Base-by-base conservation (phyloP, 108 stramenopile genomes). In the Aurantiochytrium sp. region DNA sequence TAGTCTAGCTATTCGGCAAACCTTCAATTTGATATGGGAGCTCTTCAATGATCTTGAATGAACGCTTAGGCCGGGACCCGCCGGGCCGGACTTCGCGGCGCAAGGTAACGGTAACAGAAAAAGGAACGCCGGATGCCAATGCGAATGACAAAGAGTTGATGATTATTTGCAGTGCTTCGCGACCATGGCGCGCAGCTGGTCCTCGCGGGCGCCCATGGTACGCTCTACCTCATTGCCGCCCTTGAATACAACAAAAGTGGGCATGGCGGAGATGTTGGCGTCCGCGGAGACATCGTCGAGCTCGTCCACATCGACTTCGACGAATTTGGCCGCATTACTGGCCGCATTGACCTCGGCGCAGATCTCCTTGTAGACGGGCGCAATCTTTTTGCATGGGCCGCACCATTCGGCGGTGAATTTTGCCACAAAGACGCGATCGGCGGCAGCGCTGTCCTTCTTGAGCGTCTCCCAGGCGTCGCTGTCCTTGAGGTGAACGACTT, bases 331-430 rank as follows among this genome's bases (percentile, higher is more conserved):
- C 10, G 86, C 92, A 52, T 93, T 69, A 55, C 89, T 69, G 24
- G 21, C 73, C 6, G 73, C 73, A 24, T 81, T 81, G 4, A 81
- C 73, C 17, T 41, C 39, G 17, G 90, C 55, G 17, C 93, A 91
- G n/a, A 94, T 55, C 37, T 90, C 55, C 42, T 91, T 81, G 86
- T 92, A 95, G 69, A 92, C 68, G 4, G 95, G 94, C 36, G 93
- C 92, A 86, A 97, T 95, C 36, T 86, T 85, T 69, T 94, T 90
- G 89, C 96, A 97, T 12, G 96, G 96, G 65, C 92, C 90, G 86
- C 96, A 97, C 96, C 96, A 97, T 15, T 88, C 87, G 24, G 96
- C 96, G 5, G 96, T 97, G 73, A 96, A 95, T 89, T 96, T 95
- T 50, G 91, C 89, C 41, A 96, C 87, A 2, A 88, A 31, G 94